Evolutionary conservation across 2,329 filamentous ascomycete species (phyloP).

Genomic region (Penicillium sp.): DNA sequence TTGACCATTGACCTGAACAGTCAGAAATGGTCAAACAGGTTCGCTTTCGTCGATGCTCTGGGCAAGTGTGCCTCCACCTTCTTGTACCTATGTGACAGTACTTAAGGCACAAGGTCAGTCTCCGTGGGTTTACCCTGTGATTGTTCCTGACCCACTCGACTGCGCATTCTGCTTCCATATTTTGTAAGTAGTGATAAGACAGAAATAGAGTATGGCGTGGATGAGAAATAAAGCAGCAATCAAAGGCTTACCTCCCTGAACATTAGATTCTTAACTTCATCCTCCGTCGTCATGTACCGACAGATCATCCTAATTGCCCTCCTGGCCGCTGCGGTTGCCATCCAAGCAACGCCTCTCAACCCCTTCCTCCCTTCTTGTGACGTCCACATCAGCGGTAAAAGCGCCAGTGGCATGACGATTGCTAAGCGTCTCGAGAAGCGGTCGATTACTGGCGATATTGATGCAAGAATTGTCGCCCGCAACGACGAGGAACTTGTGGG

Average conservation of each 20-base stretch:
- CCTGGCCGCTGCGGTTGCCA: background rate
- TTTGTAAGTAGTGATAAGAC: slow-evolving; percentile 7
- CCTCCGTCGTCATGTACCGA: background rate
- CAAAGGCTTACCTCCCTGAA: background rate
- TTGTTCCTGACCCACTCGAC: background rate
- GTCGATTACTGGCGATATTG: background rate
- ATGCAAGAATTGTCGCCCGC: background rate
- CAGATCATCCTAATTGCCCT: background rate
- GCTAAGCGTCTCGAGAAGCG: background rate
- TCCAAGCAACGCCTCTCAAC: background rate
- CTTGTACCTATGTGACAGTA: background rate
- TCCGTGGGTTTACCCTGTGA: background rate
- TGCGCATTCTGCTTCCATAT: background rate
- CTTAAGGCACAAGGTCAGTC: background rate
- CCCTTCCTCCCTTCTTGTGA: background rate
- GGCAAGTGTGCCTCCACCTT: background rate
- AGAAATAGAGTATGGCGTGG: too few relatives aligned
- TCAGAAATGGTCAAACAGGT: slow-evolving; percentile 11
- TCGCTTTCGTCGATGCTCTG: background rate
- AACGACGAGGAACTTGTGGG: background rate
- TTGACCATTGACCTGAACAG: slow-evolving; percentile 2
- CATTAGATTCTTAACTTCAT: background rate
- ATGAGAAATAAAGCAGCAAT: background rate
- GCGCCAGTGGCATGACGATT: background rate
- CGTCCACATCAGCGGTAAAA: background rate